Evolutionary conservation across 192 early-diverging fungal species (phyloP), one percentile per base, ranked within the genome.

Genomic region (Coemansia sp.): DNA sequence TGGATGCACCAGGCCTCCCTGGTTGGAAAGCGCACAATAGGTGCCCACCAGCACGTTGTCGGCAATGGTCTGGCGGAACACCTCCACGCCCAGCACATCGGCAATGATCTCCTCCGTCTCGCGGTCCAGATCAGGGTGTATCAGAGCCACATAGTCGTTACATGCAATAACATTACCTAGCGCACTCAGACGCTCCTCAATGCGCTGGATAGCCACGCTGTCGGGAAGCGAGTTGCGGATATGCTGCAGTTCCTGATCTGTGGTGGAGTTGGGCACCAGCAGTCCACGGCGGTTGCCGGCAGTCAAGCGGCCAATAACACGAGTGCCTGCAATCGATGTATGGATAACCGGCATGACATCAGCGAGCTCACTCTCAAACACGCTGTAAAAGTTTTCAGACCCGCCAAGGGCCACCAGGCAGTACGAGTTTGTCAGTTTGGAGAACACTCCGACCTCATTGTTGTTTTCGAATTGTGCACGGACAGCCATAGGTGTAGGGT

Each of bases 71-170:
- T 99, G 95, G 58, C 95, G 81, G 80, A 99, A 99, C 9, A 99
- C 96, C 70, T 99, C 96, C 31, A 99, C 96, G 50, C 89, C 86
- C 21, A 99, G 82, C n/a, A 90, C 91, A 76, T 99, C 96, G 38
- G 92, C 91, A 80, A 99, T 97, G 57, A 99, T 97, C 68, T 99
- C 96, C 70, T 99, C 95, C 12, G 96, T 99, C 67, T 99, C 96
- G 46, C 91, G 81, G 76, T 99, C 96, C 51, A 99, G 86, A 70
- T 99, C 96, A 15, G 96, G 96, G 65, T 99, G 96, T 16, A 98
- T 93, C 23, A 99, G 83, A 3, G 96, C 96, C 31, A 96, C 95
- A 67, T 99, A 96, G 70, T 99, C 96, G 70, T 99, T 99, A 82
- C 96, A 99, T 16, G 93, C 94, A 82, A 99, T 94, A 15, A 99